phyloP scores from a whole-genome alignment of 108 stramenopile species.

The Pseudonitzschia multiseries region DNA sequence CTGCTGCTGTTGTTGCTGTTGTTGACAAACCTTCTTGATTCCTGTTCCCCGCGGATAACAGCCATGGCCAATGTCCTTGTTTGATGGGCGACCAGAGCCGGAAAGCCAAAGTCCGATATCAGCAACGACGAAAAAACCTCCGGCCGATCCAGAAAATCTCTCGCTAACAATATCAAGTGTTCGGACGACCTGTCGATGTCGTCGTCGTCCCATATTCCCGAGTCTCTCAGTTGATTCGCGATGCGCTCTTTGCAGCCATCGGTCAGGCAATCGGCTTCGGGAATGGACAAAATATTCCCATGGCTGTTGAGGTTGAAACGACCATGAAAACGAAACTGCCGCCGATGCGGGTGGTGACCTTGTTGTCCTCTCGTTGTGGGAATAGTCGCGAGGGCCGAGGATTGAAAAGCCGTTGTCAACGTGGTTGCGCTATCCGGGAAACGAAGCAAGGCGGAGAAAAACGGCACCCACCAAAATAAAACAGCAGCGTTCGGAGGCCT shows the following conservation, averaged over 20 bases:
- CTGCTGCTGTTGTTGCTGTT: constrained; percentile 18
- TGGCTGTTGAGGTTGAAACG: too few species aligned
- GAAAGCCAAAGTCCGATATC: constrained; percentile 46
- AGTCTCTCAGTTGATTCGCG: not conserved
- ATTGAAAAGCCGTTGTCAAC: not conserved
- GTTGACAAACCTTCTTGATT: not conserved
- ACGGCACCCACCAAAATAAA: not conserved
- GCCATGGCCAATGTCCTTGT: constrained; percentile 41
- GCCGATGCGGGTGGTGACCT: too few species aligned
- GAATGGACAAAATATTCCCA: constrained; percentile 4
- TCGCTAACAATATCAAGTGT: constrained; percentile 29
- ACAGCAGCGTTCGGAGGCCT: not conserved
- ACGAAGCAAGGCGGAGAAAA: not conserved
- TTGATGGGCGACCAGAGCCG: constrained; percentile 47
- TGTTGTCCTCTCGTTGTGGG: not conserved
- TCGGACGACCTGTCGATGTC: constrained; percentile 7
- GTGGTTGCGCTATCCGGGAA: not conserved
- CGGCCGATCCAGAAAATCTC: constrained; percentile 55
- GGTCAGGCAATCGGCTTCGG: not conserved
- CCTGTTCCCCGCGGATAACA: constrained; percentile 14
- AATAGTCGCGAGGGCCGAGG: not conserved
- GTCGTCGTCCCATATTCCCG: constrained; percentile 10
- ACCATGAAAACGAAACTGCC: not conserved
- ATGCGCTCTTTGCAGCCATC: constrained; percentile 2
- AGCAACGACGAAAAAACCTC: constrained; percentile 45